Percentiles rank a stretch among this genome's conserved stretches.
Evolutionary conservation across 352 stramenopile species (phyloP).

Genomic region (Thraustochytrium striatum): DNA sequence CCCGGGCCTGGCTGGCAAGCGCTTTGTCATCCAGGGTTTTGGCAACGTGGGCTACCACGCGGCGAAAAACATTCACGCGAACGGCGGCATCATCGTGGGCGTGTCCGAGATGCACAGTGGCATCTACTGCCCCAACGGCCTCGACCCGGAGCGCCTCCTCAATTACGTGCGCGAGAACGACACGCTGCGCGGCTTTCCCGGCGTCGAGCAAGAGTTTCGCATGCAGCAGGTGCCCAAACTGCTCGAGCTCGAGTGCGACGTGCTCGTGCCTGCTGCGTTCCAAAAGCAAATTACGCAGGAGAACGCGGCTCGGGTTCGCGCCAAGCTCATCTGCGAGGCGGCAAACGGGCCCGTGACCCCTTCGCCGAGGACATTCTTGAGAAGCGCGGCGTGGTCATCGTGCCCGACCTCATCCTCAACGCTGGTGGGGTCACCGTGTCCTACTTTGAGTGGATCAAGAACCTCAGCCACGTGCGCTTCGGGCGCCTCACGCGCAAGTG

Average conservation of each 20-base stretch:
- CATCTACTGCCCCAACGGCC: slow-evolving; percentile 48
- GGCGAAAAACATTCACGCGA: slow-evolving; percentile 51
- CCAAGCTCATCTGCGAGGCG: slow-evolving; percentile 51
- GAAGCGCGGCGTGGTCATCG: slow-evolving; percentile 30
- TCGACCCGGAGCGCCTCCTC: slow-evolving; percentile 27
- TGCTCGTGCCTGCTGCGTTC: slow-evolving; percentile 50
- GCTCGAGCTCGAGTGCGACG: slow-evolving; percentile 50
- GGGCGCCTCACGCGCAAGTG: slow-evolving; percentile 52
- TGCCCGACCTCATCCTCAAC: slow-evolving; percentile 53
- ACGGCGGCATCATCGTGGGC: slow-evolving; percentile 44
- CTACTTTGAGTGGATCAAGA: slow-evolving; percentile 54
- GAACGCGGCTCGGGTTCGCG: slow-evolving; percentile 43
- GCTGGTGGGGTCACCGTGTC: slow-evolving; percentile 52
- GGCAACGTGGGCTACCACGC: slow-evolving; percentile 52
- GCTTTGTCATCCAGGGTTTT: slow-evolving; percentile 50
- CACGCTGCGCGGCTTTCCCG: slow-evolving; percentile 46
- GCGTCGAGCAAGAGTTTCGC: neutral
- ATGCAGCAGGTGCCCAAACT: slow-evolving; percentile 37
- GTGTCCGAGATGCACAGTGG: slow-evolving; percentile 53
- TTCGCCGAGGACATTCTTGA: slow-evolving; percentile 49
- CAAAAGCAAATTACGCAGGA: slow-evolving; percentile 50
- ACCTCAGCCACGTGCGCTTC: slow-evolving; percentile 52
- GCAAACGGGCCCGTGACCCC: slow-evolving; percentile 52
- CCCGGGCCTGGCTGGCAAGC: slow-evolving; percentile 29
- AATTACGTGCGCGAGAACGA: slow-evolving; percentile 50